Conservation (phyloP, 352 stramenopile genomes). For the Detonula confervacea region DNA sequence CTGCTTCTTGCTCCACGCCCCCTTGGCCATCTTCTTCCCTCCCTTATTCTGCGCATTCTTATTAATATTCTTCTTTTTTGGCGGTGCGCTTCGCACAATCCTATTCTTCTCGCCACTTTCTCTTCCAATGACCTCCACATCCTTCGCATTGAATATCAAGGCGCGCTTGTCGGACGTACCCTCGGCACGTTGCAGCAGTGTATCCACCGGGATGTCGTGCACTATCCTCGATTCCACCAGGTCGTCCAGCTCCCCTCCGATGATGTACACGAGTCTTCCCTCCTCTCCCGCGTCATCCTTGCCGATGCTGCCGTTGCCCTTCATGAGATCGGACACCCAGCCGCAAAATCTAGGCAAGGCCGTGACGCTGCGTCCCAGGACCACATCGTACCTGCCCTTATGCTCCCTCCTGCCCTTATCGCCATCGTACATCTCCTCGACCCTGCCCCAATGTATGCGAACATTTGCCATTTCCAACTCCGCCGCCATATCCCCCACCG, state of each 20-base stretch:
- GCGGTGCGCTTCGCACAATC: neutral
- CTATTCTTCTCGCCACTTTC: conserved; percentile 53
- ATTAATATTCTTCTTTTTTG: conserved; percentile 20
- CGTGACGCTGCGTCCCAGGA: conserved; percentile 83
- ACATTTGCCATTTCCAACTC: conserved; percentile 76
- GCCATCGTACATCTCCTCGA: conserved; percentile 60
- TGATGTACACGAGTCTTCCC: conserved; percentile 78
- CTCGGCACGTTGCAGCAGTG: conserved; percentile 45
- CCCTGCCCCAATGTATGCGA: conserved; percentile 74
- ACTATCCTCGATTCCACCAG: conserved; percentile 44
- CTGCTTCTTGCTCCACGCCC: conserved; percentile 58
- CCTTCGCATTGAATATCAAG: conserved; percentile 58
- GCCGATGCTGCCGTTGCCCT: conserved; percentile 15
- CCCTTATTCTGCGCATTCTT: conserved; percentile 7
- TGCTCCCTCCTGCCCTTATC: conserved; percentile 17
- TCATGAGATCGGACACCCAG: conserved; percentile 74
- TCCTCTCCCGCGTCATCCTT: conserved; percentile 18
- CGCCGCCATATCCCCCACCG: conserved; percentile 79
- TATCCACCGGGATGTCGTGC: conserved; percentile 54
- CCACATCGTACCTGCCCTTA: conserved; percentile 70
- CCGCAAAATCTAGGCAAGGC: conserved; percentile 78
- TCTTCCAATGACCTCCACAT: conserved; percentile 59
- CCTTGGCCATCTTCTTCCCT: conserved; percentile 44
- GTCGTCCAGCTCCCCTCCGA: conserved; percentile 75
- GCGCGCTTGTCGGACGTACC: conserved; percentile 75